Conservation (phyloP, 1,284 basidiomycete genomes). For the Pisolithus thermaeus region DNA sequence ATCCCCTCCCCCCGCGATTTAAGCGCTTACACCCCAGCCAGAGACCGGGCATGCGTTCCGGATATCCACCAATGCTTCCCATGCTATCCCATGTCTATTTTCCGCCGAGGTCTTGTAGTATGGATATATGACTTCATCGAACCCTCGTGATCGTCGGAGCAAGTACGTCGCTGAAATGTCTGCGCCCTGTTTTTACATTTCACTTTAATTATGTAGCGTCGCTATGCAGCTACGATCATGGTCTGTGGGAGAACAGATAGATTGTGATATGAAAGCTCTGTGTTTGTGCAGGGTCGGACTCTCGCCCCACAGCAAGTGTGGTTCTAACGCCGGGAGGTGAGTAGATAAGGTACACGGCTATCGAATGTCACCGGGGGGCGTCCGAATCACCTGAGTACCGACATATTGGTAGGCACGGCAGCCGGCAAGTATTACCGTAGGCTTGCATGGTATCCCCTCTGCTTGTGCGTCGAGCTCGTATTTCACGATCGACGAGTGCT, state of each 20-base stretch:
- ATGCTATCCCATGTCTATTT: not conserved
- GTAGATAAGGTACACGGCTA: not conserved
- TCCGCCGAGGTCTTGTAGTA: not conserved
- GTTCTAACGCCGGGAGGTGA: conserved; percentile 8
- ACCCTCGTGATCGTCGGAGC: not conserved
- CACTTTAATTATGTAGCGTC: not conserved
- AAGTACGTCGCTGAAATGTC: not conserved
- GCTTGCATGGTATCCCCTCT: not conserved
- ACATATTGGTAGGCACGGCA: conserved; percentile 21
- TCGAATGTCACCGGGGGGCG: not conserved
- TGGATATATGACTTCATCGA: not conserved
- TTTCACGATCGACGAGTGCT: conserved; percentile 1
- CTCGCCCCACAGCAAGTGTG: conserved; percentile 1
- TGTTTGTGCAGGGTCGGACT: not conserved
- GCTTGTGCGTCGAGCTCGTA: not conserved
- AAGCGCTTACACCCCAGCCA: too few species aligned
- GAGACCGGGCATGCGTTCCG: not conserved
- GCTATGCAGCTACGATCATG: not conserved
- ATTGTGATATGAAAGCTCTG: not conserved
- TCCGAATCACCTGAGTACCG: not conserved
- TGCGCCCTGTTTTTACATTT: not conserved
- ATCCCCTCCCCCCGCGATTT: too few species aligned
- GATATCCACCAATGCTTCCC: not conserved
- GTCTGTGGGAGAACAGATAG: not conserved
- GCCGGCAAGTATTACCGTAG: not conserved